These are phyloP conservation scores for Fusarium sp. DNA, from an alignment of 2,329 filamentous ascomycete genomes.

Conservation along the genomic window DNA sequence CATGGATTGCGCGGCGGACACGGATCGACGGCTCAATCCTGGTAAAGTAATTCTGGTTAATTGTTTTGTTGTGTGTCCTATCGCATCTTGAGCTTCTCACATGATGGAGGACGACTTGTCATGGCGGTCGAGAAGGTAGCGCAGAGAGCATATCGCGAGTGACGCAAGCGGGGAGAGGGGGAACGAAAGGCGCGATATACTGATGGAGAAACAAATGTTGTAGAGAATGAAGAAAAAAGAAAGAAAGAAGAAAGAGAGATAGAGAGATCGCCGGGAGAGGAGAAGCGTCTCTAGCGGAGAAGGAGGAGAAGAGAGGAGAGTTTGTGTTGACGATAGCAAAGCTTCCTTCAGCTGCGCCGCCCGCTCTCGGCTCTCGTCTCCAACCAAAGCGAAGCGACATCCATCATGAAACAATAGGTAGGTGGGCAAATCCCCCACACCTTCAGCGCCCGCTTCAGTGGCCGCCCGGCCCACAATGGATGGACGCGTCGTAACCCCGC, in stretches of 20 bases:
- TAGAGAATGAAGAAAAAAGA: not conserved
- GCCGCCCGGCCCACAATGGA: not conserved
- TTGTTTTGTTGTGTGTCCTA: not conserved
- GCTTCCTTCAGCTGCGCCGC: constrained; percentile 23
- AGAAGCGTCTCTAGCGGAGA: constrained; percentile 1
- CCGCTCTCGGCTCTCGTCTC: constrained; percentile 6
- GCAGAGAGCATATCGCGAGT: constrained; percentile 34
- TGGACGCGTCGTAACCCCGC: not conserved
- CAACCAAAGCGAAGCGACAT: not conserved
- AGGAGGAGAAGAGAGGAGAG: constrained; percentile 3
- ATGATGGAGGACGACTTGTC: constrained; percentile 37
- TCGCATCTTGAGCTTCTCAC: constrained; percentile 17
- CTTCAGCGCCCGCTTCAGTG: not conserved
- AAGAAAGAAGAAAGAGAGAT: not conserved
- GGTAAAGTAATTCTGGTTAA: not conserved
- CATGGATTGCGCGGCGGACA: constrained; percentile 83
- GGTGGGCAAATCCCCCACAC: constrained; percentile 9
- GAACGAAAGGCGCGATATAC: constrained; percentile 1
- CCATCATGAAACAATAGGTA: constrained; percentile 34
- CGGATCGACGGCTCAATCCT: constrained; percentile 84
- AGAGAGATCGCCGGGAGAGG: not conserved
- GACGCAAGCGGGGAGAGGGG: constrained; percentile 3
- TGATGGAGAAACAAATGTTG: constrained; percentile 2
- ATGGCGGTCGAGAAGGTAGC: constrained; percentile 37
- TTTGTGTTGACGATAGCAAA: constrained; percentile 25